phyloP scores from a whole-genome alignment of 2,329 filamentous ascomycete species.

The Furcasterigmium sp. region DNA sequence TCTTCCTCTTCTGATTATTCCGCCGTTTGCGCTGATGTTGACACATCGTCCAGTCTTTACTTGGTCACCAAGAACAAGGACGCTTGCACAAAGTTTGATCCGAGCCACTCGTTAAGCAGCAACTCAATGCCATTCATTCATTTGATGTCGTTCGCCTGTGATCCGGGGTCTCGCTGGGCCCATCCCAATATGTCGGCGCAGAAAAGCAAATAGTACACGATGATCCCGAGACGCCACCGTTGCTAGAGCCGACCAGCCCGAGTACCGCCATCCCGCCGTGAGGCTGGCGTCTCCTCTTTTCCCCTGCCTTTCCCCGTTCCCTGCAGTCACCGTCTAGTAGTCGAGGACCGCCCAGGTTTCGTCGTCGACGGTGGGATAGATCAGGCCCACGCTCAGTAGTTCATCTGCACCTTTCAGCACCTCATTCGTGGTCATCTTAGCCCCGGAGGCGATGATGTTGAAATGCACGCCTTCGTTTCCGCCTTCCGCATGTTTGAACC shows the following conservation, averaged over 20 bases:
- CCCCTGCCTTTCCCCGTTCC: not conserved
- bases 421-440: slow-evolving; percentile 62
- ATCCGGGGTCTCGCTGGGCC: not conserved
- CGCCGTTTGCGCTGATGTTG: not conserved
- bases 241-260: not conserved
- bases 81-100: not conserved
- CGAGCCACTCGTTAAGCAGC: not conserved
- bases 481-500: slow-evolving; percentile 66
- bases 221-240: not conserved
- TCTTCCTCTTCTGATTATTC: not conserved
- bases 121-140: slow-evolving; percentile 1
- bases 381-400: slow-evolving; percentile 64
- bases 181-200: not conserved
- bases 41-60: slow-evolving; percentile 1
- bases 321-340: slow-evolving; percentile 34
- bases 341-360: slow-evolving; percentile 86
- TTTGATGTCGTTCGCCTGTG: not conserved
- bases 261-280: not conserved
- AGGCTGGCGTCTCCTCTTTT: not conserved
- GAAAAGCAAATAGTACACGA: not conserved
- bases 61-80: not conserved
- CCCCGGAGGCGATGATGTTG: slow-evolving; percentile 64
- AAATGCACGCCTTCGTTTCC: slow-evolving; percentile 81
- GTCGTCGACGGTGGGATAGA: slow-evolving; percentile 91
- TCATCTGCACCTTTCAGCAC: slow-evolving; percentile 78